Percentiles rank a stretch among this genome's conserved stretches.
These are phyloP conservation scores for Asterophora parasitica DNA, from an alignment of 768 basidiomycete genomes.

Conservation along the genomic window DNA sequence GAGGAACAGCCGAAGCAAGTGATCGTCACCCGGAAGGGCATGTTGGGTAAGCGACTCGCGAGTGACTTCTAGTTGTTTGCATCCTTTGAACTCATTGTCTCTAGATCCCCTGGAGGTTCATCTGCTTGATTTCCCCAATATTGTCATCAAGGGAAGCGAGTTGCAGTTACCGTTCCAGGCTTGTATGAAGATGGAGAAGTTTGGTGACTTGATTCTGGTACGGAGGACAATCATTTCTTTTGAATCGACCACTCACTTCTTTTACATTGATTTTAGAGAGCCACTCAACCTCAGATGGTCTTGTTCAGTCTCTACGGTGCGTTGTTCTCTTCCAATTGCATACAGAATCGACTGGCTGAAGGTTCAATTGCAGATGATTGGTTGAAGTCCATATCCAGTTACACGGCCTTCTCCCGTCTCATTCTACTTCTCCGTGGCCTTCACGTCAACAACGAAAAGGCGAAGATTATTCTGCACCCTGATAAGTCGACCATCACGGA, in stretches of 20 bases:
- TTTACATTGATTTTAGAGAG: constrained; percentile 48
- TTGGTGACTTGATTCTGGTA: constrained; percentile 93
- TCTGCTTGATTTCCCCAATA: constrained; percentile 99
- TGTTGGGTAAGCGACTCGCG: constrained; percentile 68
- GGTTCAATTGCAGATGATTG: constrained; percentile 69
- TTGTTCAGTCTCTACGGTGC: constrained; percentile 92
- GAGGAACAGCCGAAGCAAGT: constrained; percentile 99
- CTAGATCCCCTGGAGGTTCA: constrained; percentile 94
- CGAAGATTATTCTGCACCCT: constrained; percentile 96
- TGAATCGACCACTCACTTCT: neutral
- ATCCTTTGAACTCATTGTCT: constrained; percentile 2
- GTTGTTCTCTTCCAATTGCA: constrained; percentile 10
- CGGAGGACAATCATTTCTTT: constrained; percentile 12
- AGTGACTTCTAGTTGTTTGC: neutral
- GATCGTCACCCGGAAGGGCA: constrained; percentile 99
- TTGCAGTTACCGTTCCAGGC: constrained; percentile 99
- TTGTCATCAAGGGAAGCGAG: constrained; percentile 99
- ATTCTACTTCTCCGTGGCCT: constrained; percentile 95
- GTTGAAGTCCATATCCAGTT: constrained; percentile 98
- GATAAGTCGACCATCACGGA: constrained; percentile 97
- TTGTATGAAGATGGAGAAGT: constrained; percentile 99
- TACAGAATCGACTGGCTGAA: constrained; percentile 6
- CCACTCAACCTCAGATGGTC: constrained; percentile 99
- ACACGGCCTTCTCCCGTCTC: constrained; percentile 97
- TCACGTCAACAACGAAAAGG: constrained; percentile 99